These are phyloP conservation scores for Hypoxylon subgilvum DNA, from an alignment of 495 filamentous ascomycete species.

Conservation along the genomic window DNA sequence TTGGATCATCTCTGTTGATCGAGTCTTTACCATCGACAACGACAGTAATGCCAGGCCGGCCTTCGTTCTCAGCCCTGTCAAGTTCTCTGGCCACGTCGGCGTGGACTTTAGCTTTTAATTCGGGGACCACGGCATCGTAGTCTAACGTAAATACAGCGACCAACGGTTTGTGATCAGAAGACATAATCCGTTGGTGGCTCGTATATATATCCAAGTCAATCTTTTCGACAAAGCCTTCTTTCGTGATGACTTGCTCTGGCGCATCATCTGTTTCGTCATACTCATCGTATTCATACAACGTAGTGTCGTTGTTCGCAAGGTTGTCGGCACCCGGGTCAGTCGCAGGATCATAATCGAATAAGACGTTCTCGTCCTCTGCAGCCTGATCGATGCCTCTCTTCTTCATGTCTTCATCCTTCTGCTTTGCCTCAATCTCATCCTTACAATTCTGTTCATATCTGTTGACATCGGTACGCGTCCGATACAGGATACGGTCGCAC, in stretches of 20 bases:
- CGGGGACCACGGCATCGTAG: slow-evolving; percentile 83
- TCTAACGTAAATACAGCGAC: slow-evolving; percentile 77
- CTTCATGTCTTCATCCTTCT: slow-evolving; percentile 84
- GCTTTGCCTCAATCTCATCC: slow-evolving; percentile 69
- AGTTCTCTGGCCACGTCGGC: slow-evolving; percentile 86
- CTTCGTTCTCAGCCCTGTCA: slow-evolving; percentile 92
- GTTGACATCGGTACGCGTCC: slow-evolving; percentile 72
- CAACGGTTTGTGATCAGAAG: slow-evolving; percentile 95
- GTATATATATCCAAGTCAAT: slow-evolving; percentile 76
- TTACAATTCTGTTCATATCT: slow-evolving; percentile 70
- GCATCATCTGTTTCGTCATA: slow-evolving; percentile 59
- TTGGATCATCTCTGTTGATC: slow-evolving; percentile 15
- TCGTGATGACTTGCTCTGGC: slow-evolving; percentile 53
- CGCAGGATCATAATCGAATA: slow-evolving; percentile 91
- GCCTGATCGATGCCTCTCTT: slow-evolving; percentile 75
- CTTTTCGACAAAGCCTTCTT: slow-evolving; percentile 64
- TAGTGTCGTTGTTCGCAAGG: slow-evolving; percentile 43
- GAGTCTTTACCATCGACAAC: slow-evolving; percentile 68
- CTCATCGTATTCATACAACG: slow-evolving; percentile 63
- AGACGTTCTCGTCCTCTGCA: slow-evolving; percentile 77
- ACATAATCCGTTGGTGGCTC: slow-evolving; percentile 84
- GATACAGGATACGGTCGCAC: slow-evolving; percentile 95
- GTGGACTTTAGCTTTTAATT: slow-evolving; percentile 80
- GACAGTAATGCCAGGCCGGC: slow-evolving; percentile 80
- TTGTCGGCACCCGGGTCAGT: slow-evolving; percentile 61